Percentiles rank a stretch among this genome's conserved stretches.
phyloP scores from a whole-genome alignment of 768 basidiomycete genomes.

The Phaeolepiota aurea region DNA sequence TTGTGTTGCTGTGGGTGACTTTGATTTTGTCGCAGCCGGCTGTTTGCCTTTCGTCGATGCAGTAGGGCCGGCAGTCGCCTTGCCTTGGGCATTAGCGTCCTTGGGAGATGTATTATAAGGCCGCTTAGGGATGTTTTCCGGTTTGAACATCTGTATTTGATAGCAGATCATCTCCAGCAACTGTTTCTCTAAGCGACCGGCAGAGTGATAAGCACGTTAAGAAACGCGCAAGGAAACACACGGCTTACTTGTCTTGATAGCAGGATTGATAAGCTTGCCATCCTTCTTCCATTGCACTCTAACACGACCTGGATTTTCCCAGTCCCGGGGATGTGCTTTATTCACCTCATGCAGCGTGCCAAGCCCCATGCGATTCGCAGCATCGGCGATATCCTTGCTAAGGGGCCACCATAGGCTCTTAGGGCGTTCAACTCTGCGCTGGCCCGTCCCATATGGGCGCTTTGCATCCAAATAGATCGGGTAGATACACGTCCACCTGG shows the following conservation, averaged over 20 bases:
- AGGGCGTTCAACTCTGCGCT: conserved; percentile 70
- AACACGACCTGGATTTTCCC: conserved; percentile 96
- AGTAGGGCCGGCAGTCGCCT: conserved; percentile 20
- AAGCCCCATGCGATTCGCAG: conserved; percentile 67
- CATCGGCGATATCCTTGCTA: conserved; percentile 87
- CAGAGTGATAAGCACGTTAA: neutral
- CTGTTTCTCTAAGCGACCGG: conserved; percentile 61
- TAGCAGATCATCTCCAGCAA: conserved; percentile 67
- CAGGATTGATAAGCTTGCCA: conserved; percentile 51
- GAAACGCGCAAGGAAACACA: neutral
- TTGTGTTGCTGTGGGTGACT: conserved; percentile 25
- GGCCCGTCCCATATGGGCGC: conserved; percentile 74
- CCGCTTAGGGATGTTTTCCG: conserved; percentile 58
- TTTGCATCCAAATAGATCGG: conserved; percentile 97
- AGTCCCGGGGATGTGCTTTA: conserved; percentile 91
- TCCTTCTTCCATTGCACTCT: conserved; percentile 90
- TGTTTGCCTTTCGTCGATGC: conserved; percentile 44
- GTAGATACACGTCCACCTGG: conserved; percentile 92
- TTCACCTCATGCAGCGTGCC: conserved; percentile 81
- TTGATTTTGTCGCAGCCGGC: conserved; percentile 34
- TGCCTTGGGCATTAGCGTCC: conserved; percentile 16
- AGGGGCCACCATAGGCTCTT: conserved; percentile 93
- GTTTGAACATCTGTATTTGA: conserved; percentile 66
- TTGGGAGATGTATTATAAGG: conserved; percentile 40
- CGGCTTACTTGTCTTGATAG: conserved; percentile 67